phyloP scores from a whole-genome alignment of 257 asterid genomes.

The Solanum virginianum region DNA sequence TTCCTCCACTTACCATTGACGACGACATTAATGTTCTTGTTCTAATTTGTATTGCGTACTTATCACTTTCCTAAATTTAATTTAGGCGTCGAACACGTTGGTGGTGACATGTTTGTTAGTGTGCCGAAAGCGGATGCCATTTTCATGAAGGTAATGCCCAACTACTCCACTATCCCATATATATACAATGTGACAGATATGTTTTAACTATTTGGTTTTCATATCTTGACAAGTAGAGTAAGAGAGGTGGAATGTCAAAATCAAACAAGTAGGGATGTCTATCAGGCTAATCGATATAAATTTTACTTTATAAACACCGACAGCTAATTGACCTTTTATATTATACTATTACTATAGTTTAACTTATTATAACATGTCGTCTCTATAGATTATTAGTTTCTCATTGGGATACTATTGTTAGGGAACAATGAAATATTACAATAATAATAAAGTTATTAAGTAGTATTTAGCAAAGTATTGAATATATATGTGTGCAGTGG shows the following conservation, averaged over 20 bases:
- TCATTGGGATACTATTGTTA: too few relatives aligned
- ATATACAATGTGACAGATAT: too few relatives aligned
- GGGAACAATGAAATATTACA: too few relatives aligned
- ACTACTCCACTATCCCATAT: not conserved
- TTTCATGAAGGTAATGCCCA: conserved; percentile 70
- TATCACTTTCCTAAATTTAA: not conserved
- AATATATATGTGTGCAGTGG: conserved; percentile 40
- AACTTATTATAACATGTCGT: too few relatives aligned
- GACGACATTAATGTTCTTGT: not conserved
- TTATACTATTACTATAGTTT: too few relatives aligned
- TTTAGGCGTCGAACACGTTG: conserved; percentile 70
- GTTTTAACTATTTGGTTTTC: too few relatives aligned
- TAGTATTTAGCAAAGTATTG: too few relatives aligned
- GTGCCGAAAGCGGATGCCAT: conserved; percentile 77
- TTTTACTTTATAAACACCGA: not conserved
- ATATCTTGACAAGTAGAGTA: not conserved
- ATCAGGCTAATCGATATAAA: not conserved
- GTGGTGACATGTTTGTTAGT: conserved; percentile 90
- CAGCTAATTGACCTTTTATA: not conserved
- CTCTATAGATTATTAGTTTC: too few relatives aligned
- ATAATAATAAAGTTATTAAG: too few relatives aligned
- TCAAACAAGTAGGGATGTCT: too few relatives aligned
- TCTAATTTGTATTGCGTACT: not conserved
- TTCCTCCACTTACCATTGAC: not conserved
- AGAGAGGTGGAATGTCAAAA: not conserved